Conservation (phyloP, 306 rosid species). For the Vigna mungo region DNA sequence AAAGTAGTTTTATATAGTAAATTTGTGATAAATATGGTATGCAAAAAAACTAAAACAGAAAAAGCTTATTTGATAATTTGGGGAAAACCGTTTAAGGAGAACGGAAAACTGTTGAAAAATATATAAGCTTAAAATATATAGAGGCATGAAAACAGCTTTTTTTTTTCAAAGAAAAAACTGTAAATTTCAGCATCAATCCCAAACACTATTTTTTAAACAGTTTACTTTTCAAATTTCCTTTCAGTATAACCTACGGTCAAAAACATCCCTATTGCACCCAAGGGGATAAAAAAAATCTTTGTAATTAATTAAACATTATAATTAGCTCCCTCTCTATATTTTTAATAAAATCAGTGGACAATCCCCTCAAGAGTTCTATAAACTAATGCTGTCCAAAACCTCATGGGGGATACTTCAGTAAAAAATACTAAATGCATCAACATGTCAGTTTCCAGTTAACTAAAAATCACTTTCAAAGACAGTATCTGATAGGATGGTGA, state of each 20-base stretch:
- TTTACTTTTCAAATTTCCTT: conserved; percentile 21
- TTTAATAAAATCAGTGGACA: conserved; percentile 21
- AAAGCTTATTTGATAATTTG: too few relatives aligned
- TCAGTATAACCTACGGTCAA: neutral
- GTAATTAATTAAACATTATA: neutral
- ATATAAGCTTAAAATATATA: too few relatives aligned
- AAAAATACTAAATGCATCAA: conserved; percentile 26
- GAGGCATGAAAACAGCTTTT: too few relatives aligned
- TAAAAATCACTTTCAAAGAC: conserved; percentile 20
- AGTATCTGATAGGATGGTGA: neutral
- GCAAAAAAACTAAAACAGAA: too few relatives aligned
- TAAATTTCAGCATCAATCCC: too few relatives aligned
- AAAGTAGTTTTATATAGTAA: too few relatives aligned
- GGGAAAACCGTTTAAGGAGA: too few relatives aligned
- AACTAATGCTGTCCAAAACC: conserved; percentile 6
- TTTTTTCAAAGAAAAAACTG: too few relatives aligned
- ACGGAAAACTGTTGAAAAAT: too few relatives aligned
- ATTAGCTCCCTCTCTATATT: neutral
- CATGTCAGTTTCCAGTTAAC: conserved; percentile 27
- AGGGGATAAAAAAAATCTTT: neutral
- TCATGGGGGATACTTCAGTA: neutral
- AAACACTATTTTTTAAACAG: too few relatives aligned
- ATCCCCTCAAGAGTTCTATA: conserved; percentile 15
- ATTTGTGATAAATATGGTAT: too few relatives aligned
- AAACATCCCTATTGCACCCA: neutral